Evolutionary conservation across 2,329 filamentous ascomycete genomes (phyloP).

Genomic region (Ophiostoma australiae): DNA sequence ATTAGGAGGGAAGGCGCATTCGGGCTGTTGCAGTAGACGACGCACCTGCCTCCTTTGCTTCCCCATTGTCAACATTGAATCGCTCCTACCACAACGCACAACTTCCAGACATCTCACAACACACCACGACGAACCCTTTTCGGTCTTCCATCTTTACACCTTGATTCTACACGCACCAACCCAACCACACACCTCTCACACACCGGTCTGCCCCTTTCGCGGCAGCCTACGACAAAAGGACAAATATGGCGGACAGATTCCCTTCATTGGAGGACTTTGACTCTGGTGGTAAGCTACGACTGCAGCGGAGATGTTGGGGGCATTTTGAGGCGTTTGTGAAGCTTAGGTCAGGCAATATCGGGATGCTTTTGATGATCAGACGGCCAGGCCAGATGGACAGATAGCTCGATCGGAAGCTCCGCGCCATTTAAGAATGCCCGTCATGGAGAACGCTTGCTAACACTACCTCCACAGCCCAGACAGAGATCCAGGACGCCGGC

Average conservation of each 20-base stretch:
- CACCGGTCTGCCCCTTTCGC: conserved; percentile 9
- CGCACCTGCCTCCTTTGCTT: conserved; percentile 2
- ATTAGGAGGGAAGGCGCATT: conserved; percentile 15
- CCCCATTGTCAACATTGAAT: background rate
- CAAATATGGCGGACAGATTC: conserved; percentile 68
- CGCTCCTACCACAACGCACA: background rate
- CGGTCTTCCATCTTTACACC: background rate
- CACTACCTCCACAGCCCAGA: conserved; percentile 55
- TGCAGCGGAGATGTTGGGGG: background rate
- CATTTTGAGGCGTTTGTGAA: background rate
- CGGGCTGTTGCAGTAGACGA: background rate
- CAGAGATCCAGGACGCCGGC: conserved; percentile 55
- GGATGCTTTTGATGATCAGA: background rate
- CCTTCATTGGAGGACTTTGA: conserved; percentile 76
- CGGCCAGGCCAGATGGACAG: background rate
- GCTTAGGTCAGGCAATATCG: background rate
- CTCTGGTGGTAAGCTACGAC: conserved; percentile 48
- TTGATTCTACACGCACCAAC: background rate
- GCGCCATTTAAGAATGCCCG: background rate
- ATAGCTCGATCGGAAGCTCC: background rate
- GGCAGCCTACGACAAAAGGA: background rate
- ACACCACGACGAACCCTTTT: background rate
- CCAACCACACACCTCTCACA: background rate
- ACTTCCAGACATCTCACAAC: background rate
- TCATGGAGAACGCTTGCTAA: background rate